Base-by-base conservation (phyloP, 2,329 filamentous ascomycete genomes). In the Aureobasidium uvarum region DNA sequence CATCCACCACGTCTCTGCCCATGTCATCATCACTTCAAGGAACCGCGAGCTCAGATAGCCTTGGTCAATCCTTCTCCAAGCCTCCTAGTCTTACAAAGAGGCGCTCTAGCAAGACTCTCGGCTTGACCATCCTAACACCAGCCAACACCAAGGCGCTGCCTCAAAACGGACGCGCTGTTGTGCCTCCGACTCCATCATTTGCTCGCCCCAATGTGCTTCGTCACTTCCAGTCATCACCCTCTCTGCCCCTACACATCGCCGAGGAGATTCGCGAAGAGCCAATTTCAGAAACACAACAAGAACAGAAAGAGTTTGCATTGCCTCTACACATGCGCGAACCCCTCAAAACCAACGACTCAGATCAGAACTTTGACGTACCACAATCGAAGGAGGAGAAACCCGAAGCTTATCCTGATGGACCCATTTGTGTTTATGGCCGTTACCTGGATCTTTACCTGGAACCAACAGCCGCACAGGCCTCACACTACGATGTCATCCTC, bases 361-460 rank as follows among this genome's bases (percentile, higher is more conserved):
- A 83, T 66, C 80, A 79, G 45, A 83, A 83, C 65, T 83, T 82
- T 62, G 81, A 83, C 63, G 74, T 83, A 39, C 83, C 85, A 43
- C 82, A 86, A 67, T 88, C 86, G 10, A 81, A 82, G 36, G 85
- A 86, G 71, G 84, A 84, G 69, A 93, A 93, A 77, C 89, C 89
- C 0, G 90, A 90, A 18, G 89, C 89, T 1, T 96, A 96, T 73
- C 91, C 91, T 0, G 85, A 92, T 69, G 91, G 91, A 0, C 91
- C 91, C 0, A 89, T 94, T 63, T 87, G 89, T 70, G 93, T 96
- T 59, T 93, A 94, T 70, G 87, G 86, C 63, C 88, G 91, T 66
- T 85, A 88, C 51, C 86, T 96, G 8, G 92, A 87, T 72, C 82
- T 95, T 0, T 96, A 93, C 72, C 81, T 91, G 46, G 91, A 96